Base-by-base conservation (phyloP, 2,329 filamentous ascomycete genomes). In the Exophiala lecanii-corni region DNA sequence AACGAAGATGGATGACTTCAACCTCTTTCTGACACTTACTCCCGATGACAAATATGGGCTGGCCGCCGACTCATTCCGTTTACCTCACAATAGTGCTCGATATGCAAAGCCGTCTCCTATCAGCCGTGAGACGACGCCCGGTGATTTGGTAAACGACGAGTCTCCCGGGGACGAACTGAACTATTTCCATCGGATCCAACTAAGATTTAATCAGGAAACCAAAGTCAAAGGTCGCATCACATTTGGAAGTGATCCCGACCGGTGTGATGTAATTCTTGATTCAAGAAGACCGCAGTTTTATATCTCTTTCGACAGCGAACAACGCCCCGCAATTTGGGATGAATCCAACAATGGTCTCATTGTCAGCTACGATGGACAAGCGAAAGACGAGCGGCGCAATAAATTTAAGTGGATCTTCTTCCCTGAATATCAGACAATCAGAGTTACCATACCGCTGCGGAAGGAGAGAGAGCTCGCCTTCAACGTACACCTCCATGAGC, bases 341-440 rank as follows among this genome's bases (percentile, higher is more conserved):
- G n/a, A 26, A 20, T 52, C 49, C 1, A 35, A 19, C 3, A 30
- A 9, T 9, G 36, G 47, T 30, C 45, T 48, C 5, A 15, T 33
- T 23, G 49, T 52, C 28, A 47, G 43, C 28, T 50, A 50, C 36
- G 20, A 44, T 25, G n/a, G n/a, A 16, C 31, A 33, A 33, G 47
- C 31, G 19, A 23, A 19, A 28, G 5, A 47, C 7, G n/a, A 47
- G 28, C 9, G 4, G 23, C 47, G 46, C 25, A 25, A 28, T 5
- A 7, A 44, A 31, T 52, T 52, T 23, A 33, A 23, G 20, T 52
- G 49, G 49, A 47, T 47, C 39, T 17, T 52, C 12, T 37, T 39
- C 16, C 26, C 26, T 12, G 10, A 19, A 4, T 19, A 15, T 15
- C 17, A 26, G 6, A 38, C 9, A 13, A 28, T 42, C 31, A 36